These are phyloP conservation scores for Aureobasidium sp. DNA, from an alignment of 2,329 filamentous ascomycete species.

Conservation along the genomic window DNA sequence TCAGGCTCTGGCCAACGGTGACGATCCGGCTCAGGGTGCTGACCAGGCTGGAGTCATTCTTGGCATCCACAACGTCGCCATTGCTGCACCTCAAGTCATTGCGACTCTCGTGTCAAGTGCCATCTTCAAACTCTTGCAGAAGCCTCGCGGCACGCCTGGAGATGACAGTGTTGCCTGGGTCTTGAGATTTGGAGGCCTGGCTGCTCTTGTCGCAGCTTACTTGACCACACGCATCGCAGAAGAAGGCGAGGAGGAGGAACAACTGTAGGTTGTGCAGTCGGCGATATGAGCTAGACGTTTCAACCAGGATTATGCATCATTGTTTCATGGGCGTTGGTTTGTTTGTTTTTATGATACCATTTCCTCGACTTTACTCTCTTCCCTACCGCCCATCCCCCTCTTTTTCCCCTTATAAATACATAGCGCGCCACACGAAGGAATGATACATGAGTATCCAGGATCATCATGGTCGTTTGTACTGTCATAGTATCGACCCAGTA, in stretches of 20 bases:
- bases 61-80: slow-evolving; percentile 91
- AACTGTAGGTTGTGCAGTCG: background rate
- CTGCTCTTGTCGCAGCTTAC: slow-evolving; percentile 69
- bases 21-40: slow-evolving; percentile 50
- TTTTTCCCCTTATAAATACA: background rate
- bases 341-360: background rate
- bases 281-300: background rate
- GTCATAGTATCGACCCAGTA: background rate
- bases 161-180: slow-evolving; percentile 86
- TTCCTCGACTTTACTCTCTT: background rate
- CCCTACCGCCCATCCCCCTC: background rate
- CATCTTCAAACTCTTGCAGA: slow-evolving; percentile 81
- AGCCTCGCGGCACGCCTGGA: slow-evolving; percentile 73
- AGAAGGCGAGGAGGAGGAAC: slow-evolving; percentile 31
- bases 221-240: slow-evolving; percentile 64
- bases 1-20: slow-evolving; percentile 35
- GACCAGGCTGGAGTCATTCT: slow-evolving; percentile 86
- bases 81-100: slow-evolving; percentile 85
- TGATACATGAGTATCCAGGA: background rate
- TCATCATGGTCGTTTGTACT: background rate
- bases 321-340: background rate
- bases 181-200: slow-evolving; percentile 72
- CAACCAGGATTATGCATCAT: background rate
- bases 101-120: slow-evolving; percentile 77
- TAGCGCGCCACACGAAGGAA: background rate